Conservation (phyloP, 2,329 filamentous ascomycete genomes). For the Scedosporium aurantiacum region DNA sequence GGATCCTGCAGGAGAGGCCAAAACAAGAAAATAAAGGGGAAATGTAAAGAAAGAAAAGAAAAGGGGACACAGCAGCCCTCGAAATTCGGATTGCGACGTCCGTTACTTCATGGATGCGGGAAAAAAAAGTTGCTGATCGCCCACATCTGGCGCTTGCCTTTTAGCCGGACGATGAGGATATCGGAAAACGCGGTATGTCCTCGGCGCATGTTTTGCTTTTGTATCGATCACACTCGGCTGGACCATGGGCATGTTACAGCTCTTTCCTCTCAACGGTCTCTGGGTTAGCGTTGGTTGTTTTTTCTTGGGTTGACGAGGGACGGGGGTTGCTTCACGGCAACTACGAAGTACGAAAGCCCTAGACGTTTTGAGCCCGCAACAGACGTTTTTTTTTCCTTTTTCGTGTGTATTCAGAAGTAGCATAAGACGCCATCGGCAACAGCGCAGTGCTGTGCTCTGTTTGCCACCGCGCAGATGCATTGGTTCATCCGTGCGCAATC, state of each 20-base stretch:
- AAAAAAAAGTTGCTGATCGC: not conserved
- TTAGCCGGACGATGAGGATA: not conserved
- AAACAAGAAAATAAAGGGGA: not conserved
- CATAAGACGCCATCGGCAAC: not conserved
- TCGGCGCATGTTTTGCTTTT: not conserved
- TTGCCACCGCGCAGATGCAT: not conserved
- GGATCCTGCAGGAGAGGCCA: not conserved
- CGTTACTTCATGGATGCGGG: not conserved
- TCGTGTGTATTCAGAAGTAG: no score
- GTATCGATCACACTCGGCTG: not conserved
- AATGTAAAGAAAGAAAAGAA: not conserved
- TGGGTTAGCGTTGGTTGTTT: no score
- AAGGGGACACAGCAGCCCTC: not conserved
- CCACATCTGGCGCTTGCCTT: not conserved
- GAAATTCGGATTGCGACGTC: not conserved
- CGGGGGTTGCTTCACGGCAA: no score
- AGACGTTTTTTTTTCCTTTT: no score
- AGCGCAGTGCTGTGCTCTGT: not conserved
- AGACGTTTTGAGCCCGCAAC: no score
- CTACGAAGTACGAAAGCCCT: no score
- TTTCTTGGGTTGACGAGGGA: no score
- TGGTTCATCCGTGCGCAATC: not conserved
- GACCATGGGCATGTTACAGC: not conserved
- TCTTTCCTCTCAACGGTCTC: no score
- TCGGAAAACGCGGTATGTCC: not conserved